Base-by-base conservation (phyloP, 2,329 filamentous ascomycete species). In the Cadophora sp. region DNA sequence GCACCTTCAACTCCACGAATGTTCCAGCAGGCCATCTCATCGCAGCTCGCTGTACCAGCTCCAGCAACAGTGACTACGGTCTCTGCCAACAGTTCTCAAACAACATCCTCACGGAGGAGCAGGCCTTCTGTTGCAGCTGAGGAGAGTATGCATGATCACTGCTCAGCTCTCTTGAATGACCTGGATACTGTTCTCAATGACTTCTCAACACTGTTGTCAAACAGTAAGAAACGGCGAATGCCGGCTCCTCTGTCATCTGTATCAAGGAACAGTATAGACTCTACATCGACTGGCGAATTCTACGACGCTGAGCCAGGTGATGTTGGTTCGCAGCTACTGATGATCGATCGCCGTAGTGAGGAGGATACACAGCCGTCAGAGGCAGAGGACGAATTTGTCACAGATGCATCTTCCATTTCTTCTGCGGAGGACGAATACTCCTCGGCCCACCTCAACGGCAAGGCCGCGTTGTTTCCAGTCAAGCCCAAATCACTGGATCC, bases 301-400 rank as follows among this genome's bases (percentile, higher is more conserved):
- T 99, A 97, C 75, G 96, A 99, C 78, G 96, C 96, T 0, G 89
- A 91, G 75, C 91, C 89, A 62, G 89, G 87, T 19, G 86, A 87
- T 73, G 75, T 72, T n/a, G 83, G 77, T 31, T 89, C 90, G 8
- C 89, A 92, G 65, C 84, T 97, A 9, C 83, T 97, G 70, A 90
- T 90, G 60, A 95, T 97, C 63, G 86, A 89, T 69, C 88, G 87
- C 43, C 89, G 87, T 56, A 92, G 89, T 76, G 92, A 92, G 61
- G 89, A 91, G 62, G 91, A 92, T 69, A 84, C 84, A 6, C 82
- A 83, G 6, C 81, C 79, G 6, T 87, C 85, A 22, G 88, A 88
- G 61, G 85, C 81, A 24, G 87, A 89, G 56, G 87, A 83, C 59
- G 79, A 81, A n/a, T 77, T 73, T 48, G 69, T 73, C 4, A 74